Conservation (phyloP, 768 basidiomycete genomes). For the Boletus insuetus region DNA sequence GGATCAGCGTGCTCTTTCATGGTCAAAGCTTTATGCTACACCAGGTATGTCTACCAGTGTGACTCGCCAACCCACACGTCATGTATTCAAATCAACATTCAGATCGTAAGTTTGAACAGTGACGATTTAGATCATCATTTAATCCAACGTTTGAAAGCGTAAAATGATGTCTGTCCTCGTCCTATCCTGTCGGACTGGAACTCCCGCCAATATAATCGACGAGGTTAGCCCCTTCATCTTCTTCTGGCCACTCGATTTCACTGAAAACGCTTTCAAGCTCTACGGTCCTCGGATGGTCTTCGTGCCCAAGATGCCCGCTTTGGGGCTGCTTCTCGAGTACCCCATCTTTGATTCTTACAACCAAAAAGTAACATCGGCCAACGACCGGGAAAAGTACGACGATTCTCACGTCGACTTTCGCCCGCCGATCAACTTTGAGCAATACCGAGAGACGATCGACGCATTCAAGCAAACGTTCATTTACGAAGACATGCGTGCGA, state of each 20-base stretch:
- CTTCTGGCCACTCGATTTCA: not conserved
- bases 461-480: slow-evolving; percentile 84
- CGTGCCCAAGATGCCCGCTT: slow-evolving; percentile 93
- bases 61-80: slow-evolving; percentile 14
- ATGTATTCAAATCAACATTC: slow-evolving; percentile 13
- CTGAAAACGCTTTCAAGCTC: slow-evolving; percentile 42
- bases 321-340: slow-evolving; percentile 89
- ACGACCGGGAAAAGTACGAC: slow-evolving; percentile 43
- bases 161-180: slow-evolving; percentile 94
- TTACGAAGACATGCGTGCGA: slow-evolving; percentile 80
- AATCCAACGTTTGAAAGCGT: slow-evolving; percentile 51
- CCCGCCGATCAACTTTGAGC: slow-evolving; percentile 69
- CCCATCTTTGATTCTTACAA: slow-evolving; percentile 83
- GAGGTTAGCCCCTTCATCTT: slow-evolving; percentile 43
- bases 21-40: slow-evolving; percentile 99
- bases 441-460: slow-evolving; percentile 64
- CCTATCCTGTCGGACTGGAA: slow-evolving; percentile 71
- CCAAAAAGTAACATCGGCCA: slow-evolving; percentile 43
- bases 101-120: slow-evolving; percentile 29
- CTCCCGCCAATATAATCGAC: slow-evolving; percentile 71
- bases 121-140: slow-evolving; percentile 2
- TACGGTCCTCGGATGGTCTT: slow-evolving; percentile 76
- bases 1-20: slow-evolving; percentile 91
- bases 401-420: slow-evolving; percentile 60
- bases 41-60: slow-evolving; percentile 59